Evolutionary conservation across 108 stramenopile genomes (phyloP).

Genomic region (Stephanodiscus triporus): DNA sequence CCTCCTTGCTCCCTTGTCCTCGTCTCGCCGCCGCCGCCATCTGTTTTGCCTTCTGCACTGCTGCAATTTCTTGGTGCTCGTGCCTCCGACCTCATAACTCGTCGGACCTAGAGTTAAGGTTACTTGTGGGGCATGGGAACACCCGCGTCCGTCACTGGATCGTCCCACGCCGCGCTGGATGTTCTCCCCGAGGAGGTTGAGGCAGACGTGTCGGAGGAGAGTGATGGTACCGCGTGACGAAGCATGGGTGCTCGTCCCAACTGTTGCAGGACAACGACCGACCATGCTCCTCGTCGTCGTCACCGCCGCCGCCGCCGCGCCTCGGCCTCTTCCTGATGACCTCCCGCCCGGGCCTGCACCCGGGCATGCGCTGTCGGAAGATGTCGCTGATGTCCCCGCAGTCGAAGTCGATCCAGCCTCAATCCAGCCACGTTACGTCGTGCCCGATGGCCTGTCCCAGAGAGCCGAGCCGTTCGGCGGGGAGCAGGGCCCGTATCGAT

Average conservation of each 20-base stretch:
- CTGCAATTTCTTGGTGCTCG: too few relatives aligned
- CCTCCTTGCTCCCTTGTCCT: too few relatives aligned
- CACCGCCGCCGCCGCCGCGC: conserved; percentile 4
- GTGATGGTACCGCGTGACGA: conserved; percentile 41
- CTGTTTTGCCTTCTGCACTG: too few relatives aligned
- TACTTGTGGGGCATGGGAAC: conserved; percentile 58
- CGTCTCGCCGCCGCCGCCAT: too few relatives aligned
- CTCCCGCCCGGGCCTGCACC: conserved; percentile 16
- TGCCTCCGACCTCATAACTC: too few relatives aligned
- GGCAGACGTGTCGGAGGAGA: conserved; percentile 50
- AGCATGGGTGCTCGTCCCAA: conserved; percentile 34
- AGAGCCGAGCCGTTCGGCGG: conserved; percentile 51
- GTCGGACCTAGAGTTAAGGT: too few relatives aligned
- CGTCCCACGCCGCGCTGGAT: conserved; percentile 81
- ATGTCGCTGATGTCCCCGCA: conserved; percentile 42
- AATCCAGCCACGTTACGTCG: conserved; percentile 56
- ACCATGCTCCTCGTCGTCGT: conserved; percentile 6
- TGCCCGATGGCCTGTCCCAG: conserved; percentile 58
- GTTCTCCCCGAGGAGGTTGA: conserved; percentile 46
- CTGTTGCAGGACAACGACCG: conserved; percentile 3
- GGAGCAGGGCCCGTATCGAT: conserved; percentile 31
- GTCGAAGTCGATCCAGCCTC: conserved; percentile 45
- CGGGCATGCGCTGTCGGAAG: conserved; percentile 46
- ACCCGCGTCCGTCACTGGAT: conserved; percentile 63
- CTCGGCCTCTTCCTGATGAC: conserved; percentile 35